Conservation (phyloP, 2,329 filamentous ascomycete species). For the Ascochyta koolunga region DNA sequence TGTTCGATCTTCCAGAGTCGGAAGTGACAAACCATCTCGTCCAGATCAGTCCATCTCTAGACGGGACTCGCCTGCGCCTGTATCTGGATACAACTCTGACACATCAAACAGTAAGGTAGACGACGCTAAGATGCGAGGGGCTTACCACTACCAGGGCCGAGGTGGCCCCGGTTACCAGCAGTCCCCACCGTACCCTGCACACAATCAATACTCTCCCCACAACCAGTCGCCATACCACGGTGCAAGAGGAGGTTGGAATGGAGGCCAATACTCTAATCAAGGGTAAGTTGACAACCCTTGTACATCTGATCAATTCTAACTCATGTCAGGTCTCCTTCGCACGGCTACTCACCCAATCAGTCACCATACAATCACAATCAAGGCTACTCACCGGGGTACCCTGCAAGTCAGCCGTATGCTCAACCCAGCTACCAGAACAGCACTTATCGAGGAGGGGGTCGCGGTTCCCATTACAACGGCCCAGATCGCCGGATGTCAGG, state of each 20-base stretch:
- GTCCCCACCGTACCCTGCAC: conserved; percentile 64
- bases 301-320: conserved; percentile 27
- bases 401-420: conserved; percentile 60
- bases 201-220: conserved; percentile 67
- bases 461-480: conserved; percentile 62
- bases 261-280: conserved; percentile 53
- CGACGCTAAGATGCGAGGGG: conserved; percentile 44
- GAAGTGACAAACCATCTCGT: conserved; percentile 17
- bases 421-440: conserved; percentile 59
- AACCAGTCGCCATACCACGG: conserved; percentile 65
- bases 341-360: conserved; percentile 63
- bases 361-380: conserved; percentile 59
- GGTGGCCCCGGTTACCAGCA: conserved; percentile 58
- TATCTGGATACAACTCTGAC: conserved; percentile 41
- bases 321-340: conserved; percentile 50
- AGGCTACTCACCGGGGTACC: conserved; percentile 51
- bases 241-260: conserved; percentile 61
- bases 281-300: conserved; percentile 51
- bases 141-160: conserved; percentile 45
- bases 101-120: conserved; percentile 33
- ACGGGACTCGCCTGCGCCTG: conserved; percentile 35
- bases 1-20: conserved; percentile 20
- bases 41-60: conserved; percentile 27
- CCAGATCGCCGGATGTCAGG: conserved; percentile 53
- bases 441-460: conserved; percentile 61